phyloP scores from a whole-genome alignment of 169 alveolate species.

The Perkinsus chesapeaki region DNA sequence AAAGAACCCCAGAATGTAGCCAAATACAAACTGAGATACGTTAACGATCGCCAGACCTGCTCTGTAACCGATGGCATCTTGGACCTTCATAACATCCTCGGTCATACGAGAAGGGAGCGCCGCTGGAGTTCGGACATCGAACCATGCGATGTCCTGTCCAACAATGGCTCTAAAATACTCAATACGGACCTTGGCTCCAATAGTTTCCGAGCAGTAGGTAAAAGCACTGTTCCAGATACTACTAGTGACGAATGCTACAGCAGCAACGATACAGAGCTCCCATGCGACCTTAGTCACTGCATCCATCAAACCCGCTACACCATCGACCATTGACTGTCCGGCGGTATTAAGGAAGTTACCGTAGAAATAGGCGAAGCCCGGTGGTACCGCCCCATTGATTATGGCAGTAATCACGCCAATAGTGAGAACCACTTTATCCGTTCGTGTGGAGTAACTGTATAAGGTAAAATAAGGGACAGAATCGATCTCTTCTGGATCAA shows the following conservation, averaged over 20 bases:
- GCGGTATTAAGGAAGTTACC: neutral
- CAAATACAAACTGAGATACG: constrained; percentile 26
- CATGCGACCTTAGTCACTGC: neutral
- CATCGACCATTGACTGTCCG: neutral
- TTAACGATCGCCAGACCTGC: constrained; percentile 33
- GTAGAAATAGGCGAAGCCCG: neutral
- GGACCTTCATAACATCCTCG: constrained; percentile 28
- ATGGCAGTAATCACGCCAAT: neutral
- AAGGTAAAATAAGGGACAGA: no score
- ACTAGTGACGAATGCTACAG: neutral
- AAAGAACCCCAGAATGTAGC: constrained; percentile 28
- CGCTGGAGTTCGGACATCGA: constrained; percentile 34
- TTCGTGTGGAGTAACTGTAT: no score
- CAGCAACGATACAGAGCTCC: neutral
- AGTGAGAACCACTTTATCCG: no score
- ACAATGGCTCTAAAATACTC: constrained; percentile 31
- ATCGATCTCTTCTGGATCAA: no score
- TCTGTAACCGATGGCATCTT: constrained; percentile 33
- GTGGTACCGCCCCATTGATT: neutral
- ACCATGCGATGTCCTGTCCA: constrained; percentile 37
- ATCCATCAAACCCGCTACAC: neutral
- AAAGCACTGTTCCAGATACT: neutral
- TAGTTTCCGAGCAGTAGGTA: neutral
- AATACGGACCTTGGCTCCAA: neutral
- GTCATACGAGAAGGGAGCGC: constrained; percentile 34